A percentile compares a stretch with the other conserved stretches of the same genome.
phyloP scores from a whole-genome alignment of 1,284 basidiomycete genomes.

The Volvariella volvacea region DNA sequence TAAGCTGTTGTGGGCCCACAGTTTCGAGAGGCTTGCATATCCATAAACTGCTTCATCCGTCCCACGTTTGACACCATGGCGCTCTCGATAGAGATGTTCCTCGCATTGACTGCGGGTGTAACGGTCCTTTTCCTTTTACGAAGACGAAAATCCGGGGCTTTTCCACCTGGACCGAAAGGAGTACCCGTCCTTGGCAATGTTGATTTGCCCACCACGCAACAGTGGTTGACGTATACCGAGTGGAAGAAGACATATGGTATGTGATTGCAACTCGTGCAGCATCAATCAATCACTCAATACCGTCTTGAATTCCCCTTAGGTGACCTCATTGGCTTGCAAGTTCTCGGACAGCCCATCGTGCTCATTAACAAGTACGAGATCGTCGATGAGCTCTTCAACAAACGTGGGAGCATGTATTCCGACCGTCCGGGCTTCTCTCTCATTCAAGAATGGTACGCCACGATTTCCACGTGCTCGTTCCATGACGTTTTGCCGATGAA shows the following conservation, averaged over 20 bases:
- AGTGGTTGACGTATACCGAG: constrained; percentile 8
- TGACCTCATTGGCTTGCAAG: constrained; percentile 3
- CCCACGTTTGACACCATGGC: too few species aligned
- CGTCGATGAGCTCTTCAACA: not conserved
- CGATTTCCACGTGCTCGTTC: too few species aligned
- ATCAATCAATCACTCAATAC: not conserved
- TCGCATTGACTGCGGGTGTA: too few species aligned
- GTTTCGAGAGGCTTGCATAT: too few species aligned
- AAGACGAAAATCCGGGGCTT: not conserved
- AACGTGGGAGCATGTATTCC: not conserved
- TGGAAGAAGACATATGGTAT: constrained; percentile 9
- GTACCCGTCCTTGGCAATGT: constrained; percentile 6
- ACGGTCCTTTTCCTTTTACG: not conserved
- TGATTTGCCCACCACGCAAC: constrained; percentile 5
- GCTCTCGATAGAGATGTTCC: too few species aligned
- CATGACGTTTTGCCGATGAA: too few species aligned
- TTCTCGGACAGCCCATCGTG: not conserved
- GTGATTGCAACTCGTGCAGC: not conserved
- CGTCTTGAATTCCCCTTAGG: not conserved
- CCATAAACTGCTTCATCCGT: too few species aligned
- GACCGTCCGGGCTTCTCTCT: not conserved
- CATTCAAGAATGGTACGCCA: not conserved
- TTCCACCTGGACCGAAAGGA: constrained; percentile 8
- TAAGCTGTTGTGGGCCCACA: too few species aligned
- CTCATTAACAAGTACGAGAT: not conserved